Conservation (phyloP, 2,329 filamentous ascomycete species). For the Trichophyton verrucosum region DNA sequence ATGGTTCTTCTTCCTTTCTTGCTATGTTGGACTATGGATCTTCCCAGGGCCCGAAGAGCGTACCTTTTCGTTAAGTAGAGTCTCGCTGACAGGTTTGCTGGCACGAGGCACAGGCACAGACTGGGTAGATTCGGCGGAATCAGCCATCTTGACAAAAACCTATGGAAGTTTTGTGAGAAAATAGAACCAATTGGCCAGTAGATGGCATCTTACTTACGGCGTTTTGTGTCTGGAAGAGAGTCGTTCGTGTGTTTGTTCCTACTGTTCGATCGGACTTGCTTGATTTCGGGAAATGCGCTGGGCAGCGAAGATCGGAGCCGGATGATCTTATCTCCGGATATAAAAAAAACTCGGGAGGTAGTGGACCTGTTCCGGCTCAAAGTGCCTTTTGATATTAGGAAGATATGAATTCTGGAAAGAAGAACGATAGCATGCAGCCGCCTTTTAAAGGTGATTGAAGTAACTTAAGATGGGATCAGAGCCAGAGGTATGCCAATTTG, state of each 20-base stretch:
- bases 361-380: background rate
- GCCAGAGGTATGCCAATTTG: background rate
- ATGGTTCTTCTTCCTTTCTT: background rate
- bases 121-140: constrained; percentile 41
- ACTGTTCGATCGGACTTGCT: background rate
- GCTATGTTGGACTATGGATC: background rate
- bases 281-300: background rate
- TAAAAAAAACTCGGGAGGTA: background rate
- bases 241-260: background rate
- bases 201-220: background rate
- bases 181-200: background rate
- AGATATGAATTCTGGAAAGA: background rate
- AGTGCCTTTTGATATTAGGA: background rate
- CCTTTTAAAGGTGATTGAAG: background rate
- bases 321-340: background rate
- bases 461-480: background rate
- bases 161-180: background rate
- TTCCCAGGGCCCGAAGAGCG: background rate
- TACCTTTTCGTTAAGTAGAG: constrained; percentile 98
- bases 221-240: background rate
- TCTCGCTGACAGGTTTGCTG: constrained; percentile 80
- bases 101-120: constrained; percentile 57
- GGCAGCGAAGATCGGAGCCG: background rate
- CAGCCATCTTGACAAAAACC: constrained; percentile 39
- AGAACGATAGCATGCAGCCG: background rate